Base-by-base conservation (phyloP, 2,329 filamentous ascomycete species). In the Sarocladium oryzae region DNA sequence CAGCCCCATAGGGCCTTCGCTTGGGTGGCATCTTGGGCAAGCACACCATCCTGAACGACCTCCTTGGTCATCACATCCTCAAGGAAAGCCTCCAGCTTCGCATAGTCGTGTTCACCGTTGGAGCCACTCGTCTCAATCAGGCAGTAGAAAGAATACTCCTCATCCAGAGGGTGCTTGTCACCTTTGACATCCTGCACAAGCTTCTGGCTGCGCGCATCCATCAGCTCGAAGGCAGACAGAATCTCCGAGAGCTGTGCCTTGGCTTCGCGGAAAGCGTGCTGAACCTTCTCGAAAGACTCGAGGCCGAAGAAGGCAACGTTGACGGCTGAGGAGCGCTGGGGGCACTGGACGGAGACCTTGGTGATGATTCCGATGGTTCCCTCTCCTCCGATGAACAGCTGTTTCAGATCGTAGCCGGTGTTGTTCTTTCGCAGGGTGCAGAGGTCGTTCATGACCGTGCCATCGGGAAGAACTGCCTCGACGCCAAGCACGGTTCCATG, bases 261-360 rank as follows among this genome's bases (percentile, higher is more conserved):
- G 51, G 93, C 92, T 67, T 92, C 88, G 41, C 82, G 79, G 76
- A 93, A 99, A 1, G 92, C 89, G 59, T 79, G 72, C 63, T 93
- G 89, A 11, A 89, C 89, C 66, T 96, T 85, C 45, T 96, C 90
- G 67, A 88, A 99, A 36, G 87, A 95, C 60, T 92, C 84, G 23
- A 97, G 75, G 26, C 90, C 92, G 58, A 99, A 90, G 68, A 95
- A 93, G 21, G 93, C 93, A 8, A 99, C 93, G 58, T 99, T 97
- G 59, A 95, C 82, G 1, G 93, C 91, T 41, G 86, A 84, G 18
- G 90, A 88, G 16, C 89, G 81, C 63, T 91, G 90, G 1, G 93
- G 91, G 63, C 91, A 96, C 59, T 92, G 78, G 55, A 99, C 86
- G 3, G 90, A 91, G 33, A 97, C 78, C 43, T 82, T 91, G 16